phyloP scores from a whole-genome alignment of 257 asterid genomes.

The Cynanchum wilfordii region DNA sequence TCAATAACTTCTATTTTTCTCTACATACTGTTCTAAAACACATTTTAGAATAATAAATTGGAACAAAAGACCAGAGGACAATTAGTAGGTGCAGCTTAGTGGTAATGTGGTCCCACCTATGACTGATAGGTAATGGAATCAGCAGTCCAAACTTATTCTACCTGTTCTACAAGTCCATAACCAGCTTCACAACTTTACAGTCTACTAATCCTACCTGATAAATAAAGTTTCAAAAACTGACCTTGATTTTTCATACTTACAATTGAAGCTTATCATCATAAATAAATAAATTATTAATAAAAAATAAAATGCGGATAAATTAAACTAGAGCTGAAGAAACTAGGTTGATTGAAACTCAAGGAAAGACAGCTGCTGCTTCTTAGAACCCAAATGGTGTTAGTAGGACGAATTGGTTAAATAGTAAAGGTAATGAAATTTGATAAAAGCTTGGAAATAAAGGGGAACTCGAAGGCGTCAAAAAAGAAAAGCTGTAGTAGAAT shows the following conservation, averaged over 20 bases:
- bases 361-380: not conserved
- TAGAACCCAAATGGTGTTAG: not conserved
- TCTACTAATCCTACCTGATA: not conserved
- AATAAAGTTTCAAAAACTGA: not conserved
- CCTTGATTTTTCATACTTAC: not conserved
- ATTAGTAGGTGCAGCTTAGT: not conserved
- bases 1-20: not conserved
- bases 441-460: conserved; percentile 35
- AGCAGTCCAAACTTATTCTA: not conserved
- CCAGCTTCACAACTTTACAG: not conserved
- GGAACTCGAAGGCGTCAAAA: conserved; percentile 32
- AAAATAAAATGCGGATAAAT: not conserved
- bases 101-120: no score
- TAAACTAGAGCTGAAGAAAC: not conserved
- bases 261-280: not conserved
- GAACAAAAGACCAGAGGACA: not conserved
- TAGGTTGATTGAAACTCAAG: not conserved
- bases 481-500: conserved; percentile 22
- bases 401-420: conserved; percentile 27
- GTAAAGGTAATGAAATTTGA: conserved; percentile 33
- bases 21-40: not conserved
- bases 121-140: not conserved
- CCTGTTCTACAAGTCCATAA: not conserved
- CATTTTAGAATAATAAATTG: not conserved
- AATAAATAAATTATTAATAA: not conserved